Evolutionary conservation across 208 protist species (phyloP).

Genomic region (Angomonas deanei): DNA sequence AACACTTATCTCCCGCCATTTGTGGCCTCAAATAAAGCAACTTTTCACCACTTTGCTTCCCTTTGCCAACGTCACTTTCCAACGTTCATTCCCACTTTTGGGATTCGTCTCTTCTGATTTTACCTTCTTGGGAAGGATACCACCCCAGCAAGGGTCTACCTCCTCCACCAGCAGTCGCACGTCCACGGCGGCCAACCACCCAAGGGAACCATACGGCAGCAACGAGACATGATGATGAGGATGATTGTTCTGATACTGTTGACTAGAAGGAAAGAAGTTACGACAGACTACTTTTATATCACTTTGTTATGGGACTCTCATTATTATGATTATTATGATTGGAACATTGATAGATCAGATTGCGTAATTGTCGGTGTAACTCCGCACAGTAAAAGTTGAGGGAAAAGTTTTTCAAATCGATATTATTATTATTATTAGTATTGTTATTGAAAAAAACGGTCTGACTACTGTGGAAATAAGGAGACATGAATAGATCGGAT

Average conservation of each 20-base stretch:
- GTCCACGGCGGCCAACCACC: not conserved
- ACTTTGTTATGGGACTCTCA: no score
- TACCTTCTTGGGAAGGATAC: no score
- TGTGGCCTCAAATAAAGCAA: not conserved
- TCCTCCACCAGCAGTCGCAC: slow-evolving; percentile 1
- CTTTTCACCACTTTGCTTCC: not conserved
- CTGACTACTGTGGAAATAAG: not conserved
- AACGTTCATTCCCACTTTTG: no score
- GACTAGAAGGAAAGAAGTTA: not conserved
- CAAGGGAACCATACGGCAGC: not conserved
- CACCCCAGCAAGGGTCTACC: not conserved
- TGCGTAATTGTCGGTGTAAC: not conserved
- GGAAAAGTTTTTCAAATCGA: not conserved
- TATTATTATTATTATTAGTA: not conserved
- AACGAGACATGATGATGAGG: not conserved
- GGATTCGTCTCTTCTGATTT: no score
- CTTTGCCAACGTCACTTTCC: not conserved
- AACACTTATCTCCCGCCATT: not conserved
- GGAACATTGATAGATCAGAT: no score
- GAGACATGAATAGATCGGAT: not conserved
- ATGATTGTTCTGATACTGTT: not conserved
- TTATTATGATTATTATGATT: no score
- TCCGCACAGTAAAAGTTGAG: not conserved
- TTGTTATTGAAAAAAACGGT: not conserved
- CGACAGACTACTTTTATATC: not conserved